phyloP scores from a whole-genome alignment of 352 stramenopile species.

The Pythium insidiosum region DNA sequence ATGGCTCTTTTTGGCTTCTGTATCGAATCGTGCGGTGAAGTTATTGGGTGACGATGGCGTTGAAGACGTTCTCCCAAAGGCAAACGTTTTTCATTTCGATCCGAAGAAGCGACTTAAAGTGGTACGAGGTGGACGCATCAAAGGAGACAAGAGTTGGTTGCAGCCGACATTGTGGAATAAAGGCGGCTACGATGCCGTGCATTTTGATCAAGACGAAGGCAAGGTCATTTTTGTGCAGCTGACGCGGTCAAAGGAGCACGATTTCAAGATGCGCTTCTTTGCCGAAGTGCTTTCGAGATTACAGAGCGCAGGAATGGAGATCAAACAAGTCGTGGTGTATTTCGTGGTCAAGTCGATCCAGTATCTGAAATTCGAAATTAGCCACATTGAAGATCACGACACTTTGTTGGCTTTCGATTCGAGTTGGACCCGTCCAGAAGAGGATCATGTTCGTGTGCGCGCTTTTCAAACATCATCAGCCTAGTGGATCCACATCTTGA shows the following conservation, averaged over 20 bases:
- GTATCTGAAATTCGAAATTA: not conserved
- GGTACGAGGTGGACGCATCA: constrained; percentile 8
- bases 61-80: constrained; percentile 4
- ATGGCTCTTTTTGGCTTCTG: constrained; percentile 10
- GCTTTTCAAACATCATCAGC: too few relatives aligned
- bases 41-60: constrained; percentile 2
- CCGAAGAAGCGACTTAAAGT: constrained; percentile 9
- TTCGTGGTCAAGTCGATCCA: not conserved
- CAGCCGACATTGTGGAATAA: constrained; percentile 16
- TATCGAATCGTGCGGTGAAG: constrained; percentile 7
- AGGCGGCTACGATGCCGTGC: constrained; percentile 19
- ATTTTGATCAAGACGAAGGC: constrained; percentile 14
- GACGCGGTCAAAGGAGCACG: constrained; percentile 13
- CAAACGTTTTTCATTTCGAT: constrained; percentile 9
- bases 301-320: constrained; percentile 5
- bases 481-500: too few relatives aligned
- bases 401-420: not conserved
- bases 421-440: not conserved
- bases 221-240: constrained; percentile 21
- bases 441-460: not conserved
- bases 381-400: not conserved
- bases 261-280: constrained; percentile 19
- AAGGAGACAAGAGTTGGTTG: constrained; percentile 14
- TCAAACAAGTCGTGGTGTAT: constrained; percentile 6
- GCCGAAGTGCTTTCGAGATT: constrained; percentile 17